Base-by-base conservation (phyloP, 106 monocot genomes). In the Acanthochlamys bracteata region DNA sequence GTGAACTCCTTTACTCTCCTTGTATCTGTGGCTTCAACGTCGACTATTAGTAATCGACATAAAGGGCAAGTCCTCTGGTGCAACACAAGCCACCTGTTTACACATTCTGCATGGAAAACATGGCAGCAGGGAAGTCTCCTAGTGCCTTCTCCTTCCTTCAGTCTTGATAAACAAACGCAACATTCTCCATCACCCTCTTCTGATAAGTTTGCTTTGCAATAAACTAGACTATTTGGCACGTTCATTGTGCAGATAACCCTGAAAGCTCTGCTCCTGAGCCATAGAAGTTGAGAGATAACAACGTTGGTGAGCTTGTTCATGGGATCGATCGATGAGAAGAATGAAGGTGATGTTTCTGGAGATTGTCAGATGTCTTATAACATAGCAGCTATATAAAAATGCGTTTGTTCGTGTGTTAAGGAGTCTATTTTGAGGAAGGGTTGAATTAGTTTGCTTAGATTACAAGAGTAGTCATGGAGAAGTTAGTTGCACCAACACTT, bases 51-150 rank as follows among this genome's bases (percentile, higher is more conserved):
- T 13, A 83, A 56, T 12, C 86, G 76, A 17, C 86, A 87, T 11
- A 87, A 79, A 1, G 86, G 86, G 25, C 86, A 87, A n/a, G 86
- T 87, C 39, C 74, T 71, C 43, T 33, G 60, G 56, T 74, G 74
- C 4, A 70, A 19, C 11, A 11, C 60, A 12, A 86, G 68, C 86
- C 86, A 86, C 53, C 45, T 62, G 16, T 86, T 61, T 27, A 87
- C 73, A 17, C 86, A 87, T 16, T 80, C 74, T 20, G 56, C 61
- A 62, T 86, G 86, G 57, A 86, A 86, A 41, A 74, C 17, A 65
- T 86, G 86, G 33, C 64, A 46, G 57, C 86, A 86, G 0, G 79
- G 82, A 42, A 82, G 67, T 51, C 60, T 75, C 60, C 71, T 49
- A 0, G 74, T 81, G 0, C 22, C 69, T 21, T 69, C 74, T 57